These are phyloP conservation scores for Beauveria caledonica DNA, from an alignment of 2,329 filamentous ascomycete species.

Conservation along the genomic window DNA sequence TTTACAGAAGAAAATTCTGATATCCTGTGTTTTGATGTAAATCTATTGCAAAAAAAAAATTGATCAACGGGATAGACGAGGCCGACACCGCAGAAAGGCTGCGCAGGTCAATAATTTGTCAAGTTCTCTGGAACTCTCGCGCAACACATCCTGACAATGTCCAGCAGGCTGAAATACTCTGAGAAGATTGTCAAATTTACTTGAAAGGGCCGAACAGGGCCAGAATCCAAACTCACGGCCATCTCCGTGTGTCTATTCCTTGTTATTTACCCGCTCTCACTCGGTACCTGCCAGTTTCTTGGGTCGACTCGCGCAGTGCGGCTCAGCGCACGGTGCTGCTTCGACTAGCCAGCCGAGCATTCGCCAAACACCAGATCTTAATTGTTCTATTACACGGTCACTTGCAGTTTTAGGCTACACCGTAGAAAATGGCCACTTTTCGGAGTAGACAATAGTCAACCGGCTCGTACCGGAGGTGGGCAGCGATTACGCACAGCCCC, in stretches of 20 bases:
- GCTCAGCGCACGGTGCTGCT: neutral
- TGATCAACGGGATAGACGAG: too few relatives aligned
- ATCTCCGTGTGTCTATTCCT: neutral
- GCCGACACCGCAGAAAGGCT: too few relatives aligned
- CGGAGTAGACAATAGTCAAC: neutral
- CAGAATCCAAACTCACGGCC: neutral
- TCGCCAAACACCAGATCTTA: neutral
- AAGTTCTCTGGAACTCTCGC: neutral
- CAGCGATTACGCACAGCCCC: neutral
- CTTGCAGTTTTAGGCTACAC: neutral
- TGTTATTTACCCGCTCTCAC: neutral
- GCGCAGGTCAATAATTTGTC: too few relatives aligned
- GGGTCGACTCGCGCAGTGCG: neutral
- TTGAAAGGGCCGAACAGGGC: neutral
- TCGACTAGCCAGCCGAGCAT: too few relatives aligned
- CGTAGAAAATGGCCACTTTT: neutral
- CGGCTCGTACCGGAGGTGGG: neutral
- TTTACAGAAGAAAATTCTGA: neutral
- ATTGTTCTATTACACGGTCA: neutral
- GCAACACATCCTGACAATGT: neutral
- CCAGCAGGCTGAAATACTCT: neutral
- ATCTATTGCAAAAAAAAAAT: fast-evolving
- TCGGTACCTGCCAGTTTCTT: neutral
- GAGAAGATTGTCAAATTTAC: neutral
- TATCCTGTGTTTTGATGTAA: too few relatives aligned